Evolutionary conservation across 2,329 filamentous ascomycete genomes (phyloP), one percentile per base, ranked within the genome.

Genomic region (Fusarium poae): DNA sequence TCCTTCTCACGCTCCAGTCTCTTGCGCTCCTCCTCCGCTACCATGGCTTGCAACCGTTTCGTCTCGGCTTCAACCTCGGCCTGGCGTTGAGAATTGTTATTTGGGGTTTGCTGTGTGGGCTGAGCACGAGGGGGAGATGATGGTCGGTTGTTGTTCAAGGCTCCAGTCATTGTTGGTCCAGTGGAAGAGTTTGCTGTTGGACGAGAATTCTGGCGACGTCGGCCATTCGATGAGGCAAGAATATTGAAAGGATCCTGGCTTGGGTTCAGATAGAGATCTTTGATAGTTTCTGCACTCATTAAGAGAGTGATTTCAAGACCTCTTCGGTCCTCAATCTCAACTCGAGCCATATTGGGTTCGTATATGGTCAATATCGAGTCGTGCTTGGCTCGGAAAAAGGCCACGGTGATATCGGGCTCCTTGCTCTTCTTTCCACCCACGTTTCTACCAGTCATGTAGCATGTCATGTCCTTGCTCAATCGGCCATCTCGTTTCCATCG

Each of bases 391-490:
- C 91, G 89, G 83, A 94, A 97, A 73, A 98, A 86, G 4, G 93
- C 94, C n/a, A 98, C 86, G 0, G 94, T 94, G 72, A 98, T 98
- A 79, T 98, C 96, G 0, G 96, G 95, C 77, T 99, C 96, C 77
- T 92, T 95, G 82, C 85, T 92, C 83, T 92, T 92, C 79, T 90
- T 92, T n/a, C 88, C 88, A 23, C 87, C 88, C 0, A 91, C 87
- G 15, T 88, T 91, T 77, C 90, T 92, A 18, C 95, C 94, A 0
- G 91, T 92, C 81, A 97, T 85, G 78, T 91, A 94, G 79, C 94
- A 97, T 3, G 92, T 93, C 83, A 97, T 89, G 75, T 97, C 93
- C 80, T 92, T 96, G 60, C 90, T 92, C 56, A 97, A 81, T 68
- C 93, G 91, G 67, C 94, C 91, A 78, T 97, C 95, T 74, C 91